Percentiles rank a stretch among this genome's conserved stretches.
Conservation (phyloP, 345 rosid species). For the Melaleuca alternifolia region DNA sequence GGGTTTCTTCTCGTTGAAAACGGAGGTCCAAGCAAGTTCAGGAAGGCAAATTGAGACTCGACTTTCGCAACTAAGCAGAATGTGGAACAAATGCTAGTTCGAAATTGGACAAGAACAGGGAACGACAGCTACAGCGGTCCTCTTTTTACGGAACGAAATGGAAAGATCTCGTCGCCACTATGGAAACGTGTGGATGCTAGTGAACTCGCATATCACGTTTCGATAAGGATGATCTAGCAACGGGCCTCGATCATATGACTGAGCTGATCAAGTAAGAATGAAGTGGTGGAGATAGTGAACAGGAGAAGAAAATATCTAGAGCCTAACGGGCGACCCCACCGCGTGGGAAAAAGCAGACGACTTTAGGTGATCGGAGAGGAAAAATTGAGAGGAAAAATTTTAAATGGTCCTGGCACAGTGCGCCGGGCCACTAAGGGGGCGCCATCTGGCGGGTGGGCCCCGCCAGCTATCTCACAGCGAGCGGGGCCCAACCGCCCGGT, state of each 20-base stretch:
- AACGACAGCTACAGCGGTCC: background rate
- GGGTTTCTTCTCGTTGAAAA: background rate
- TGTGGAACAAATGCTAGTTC: background rate
- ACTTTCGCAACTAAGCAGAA: background rate
- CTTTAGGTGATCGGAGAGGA: background rate
- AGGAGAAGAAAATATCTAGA: background rate
- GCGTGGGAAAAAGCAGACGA: background rate
- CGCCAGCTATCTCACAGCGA: too few species aligned
- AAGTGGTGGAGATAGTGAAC: background rate
- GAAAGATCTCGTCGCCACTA: background rate
- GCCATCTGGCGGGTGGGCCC: too few species aligned
- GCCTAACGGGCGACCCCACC: background rate
- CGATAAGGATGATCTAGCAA: background rate
- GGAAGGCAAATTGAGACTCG: background rate
- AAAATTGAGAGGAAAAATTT: too few species aligned
- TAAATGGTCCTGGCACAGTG: too few species aligned
- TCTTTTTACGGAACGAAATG: background rate
- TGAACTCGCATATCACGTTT: background rate
- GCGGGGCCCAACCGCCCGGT: too few species aligned
- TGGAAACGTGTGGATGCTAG: background rate
- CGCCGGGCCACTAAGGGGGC: too few species aligned
- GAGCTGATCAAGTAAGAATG: background rate
- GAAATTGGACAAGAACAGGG: background rate
- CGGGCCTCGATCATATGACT: background rate
- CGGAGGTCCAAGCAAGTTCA: background rate